phyloP scores from a whole-genome alignment of 805 yeast genomes.

The Cyberlindnera nakhonratchasimensis region DNA sequence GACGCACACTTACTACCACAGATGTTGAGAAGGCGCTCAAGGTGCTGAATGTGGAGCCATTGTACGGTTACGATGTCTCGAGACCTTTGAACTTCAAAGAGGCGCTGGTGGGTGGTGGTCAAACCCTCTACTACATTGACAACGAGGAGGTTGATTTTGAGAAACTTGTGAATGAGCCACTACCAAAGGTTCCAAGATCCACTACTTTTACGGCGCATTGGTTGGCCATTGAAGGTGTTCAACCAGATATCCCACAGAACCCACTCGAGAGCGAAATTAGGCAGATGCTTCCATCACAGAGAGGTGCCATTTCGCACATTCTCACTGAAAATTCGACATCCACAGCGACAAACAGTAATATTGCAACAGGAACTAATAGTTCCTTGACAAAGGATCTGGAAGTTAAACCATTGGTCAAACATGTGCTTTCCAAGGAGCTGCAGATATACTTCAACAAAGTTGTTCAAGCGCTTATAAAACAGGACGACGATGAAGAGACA shows the following conservation, averaged over 20 bases:
- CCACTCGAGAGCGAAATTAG: constrained; percentile 78
- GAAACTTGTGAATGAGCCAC: constrained; percentile 84
- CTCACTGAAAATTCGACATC: constrained; percentile 41
- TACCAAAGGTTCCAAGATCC: constrained; percentile 92
- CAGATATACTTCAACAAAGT: constrained; percentile 92
- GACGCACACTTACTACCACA: constrained; percentile 73
- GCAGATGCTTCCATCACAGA: constrained; percentile 66
- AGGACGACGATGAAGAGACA: constrained; percentile 41
- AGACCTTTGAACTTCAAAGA: constrained; percentile 77
- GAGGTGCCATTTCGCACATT: constrained; percentile 79
- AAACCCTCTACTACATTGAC: constrained; percentile 86
- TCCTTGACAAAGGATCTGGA: constrained; percentile 42
- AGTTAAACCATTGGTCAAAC: constrained; percentile 89
- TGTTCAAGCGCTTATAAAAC: constrained; percentile 67
- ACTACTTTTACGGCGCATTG: constrained; percentile 94
- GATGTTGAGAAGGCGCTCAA: constrained; percentile 81
- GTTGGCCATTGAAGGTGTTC: constrained; percentile 98
- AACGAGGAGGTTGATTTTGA: constrained; percentile 94
- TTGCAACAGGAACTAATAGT: constrained; percentile 13
- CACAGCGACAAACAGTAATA: constrained; percentile 28
- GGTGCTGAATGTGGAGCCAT: constrained; percentile 87
- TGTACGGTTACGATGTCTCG: constrained; percentile 77
- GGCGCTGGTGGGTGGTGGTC: constrained; percentile 88
- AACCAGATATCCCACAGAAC: constrained; percentile 95
- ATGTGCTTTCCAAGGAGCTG: constrained; percentile 88